Evolutionary conservation across 2,329 filamentous ascomycete species (phyloP), one percentile per base, ranked within the genome.

Genomic region (Claviceps fusiformis): DNA sequence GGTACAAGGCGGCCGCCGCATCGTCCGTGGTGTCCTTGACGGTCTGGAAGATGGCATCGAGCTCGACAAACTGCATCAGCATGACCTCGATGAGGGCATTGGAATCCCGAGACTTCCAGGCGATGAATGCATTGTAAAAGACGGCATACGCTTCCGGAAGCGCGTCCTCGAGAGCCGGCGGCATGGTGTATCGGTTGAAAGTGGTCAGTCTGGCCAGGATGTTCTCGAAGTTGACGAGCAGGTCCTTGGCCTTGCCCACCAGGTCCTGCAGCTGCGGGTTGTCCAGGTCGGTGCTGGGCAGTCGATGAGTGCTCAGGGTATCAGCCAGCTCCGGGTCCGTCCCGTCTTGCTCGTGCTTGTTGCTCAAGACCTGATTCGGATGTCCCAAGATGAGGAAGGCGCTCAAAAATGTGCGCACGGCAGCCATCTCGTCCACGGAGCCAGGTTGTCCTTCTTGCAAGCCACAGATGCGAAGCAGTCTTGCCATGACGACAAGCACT

Each of bases 51-150:
- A 92, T 92, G 41, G 85, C 85, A 63, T 93, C 88, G 2, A 93
- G 78, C 65, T 90, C 87, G 19, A 91, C 86, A 67, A 92, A 91
- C 60, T 89, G 87, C 63, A 88, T 79, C n/a, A 92, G 77, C 87
- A 93, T 91, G 55, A 89, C 85, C 62, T 91, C 86, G 53, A 92
- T 82, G 5, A 93, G 73, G 0, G 87, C 83, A 54, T 83, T 83
- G 0, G 86, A 88, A 65, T 92, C 88, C 53, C 87, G 80, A 1
- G 87, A 84, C 68, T 91, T 89, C 88, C 88, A 93, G 3, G 86
- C 83, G 57, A 88, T 86, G 64, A 93, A 91, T 1, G 86, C 86
- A 54, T 87, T 85, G 62, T 85, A 81, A 61, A 89, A 93, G 0
- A 83, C 80, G 37, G 85, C 80, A 64, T 91, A 89, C 1, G 81